Conservation (phyloP, 805 yeast genomes). For the Cyberlindnera nakhonratchasimensis region DNA sequence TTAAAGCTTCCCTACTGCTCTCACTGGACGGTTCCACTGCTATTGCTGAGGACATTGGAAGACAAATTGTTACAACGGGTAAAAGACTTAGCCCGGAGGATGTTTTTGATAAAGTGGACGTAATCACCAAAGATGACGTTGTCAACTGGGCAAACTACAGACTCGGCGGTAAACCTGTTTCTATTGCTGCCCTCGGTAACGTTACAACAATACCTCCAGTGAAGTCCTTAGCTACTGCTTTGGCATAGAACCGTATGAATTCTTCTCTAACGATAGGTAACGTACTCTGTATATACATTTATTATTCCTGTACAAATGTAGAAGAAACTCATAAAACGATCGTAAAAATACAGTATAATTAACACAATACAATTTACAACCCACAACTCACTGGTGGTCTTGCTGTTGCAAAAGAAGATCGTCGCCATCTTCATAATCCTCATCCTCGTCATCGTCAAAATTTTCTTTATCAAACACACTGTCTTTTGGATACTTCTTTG, state of each 20-base stretch:
- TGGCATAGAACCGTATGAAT: slow-evolving; percentile 9
- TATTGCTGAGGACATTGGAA: slow-evolving; percentile 95
- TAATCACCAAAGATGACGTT: slow-evolving; percentile 75
- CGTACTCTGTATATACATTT: neutral
- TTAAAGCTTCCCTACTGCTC: slow-evolving; percentile 85
- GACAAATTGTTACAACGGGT: slow-evolving; percentile 96
- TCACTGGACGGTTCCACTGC: slow-evolving; percentile 95
- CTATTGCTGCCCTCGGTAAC: slow-evolving; percentile 90
- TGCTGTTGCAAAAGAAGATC: slow-evolving; percentile 27
- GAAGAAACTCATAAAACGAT: neutral
- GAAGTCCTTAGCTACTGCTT: slow-evolving; percentile 48
- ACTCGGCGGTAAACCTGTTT: slow-evolving; percentile 72
- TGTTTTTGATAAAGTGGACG: slow-evolving; percentile 61
- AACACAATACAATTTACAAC: neutral
- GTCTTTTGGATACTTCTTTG: slow-evolving; percentile 24
- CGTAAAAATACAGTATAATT: neutral
- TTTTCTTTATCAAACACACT: slow-evolving; percentile 24
- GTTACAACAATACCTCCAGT: slow-evolving; percentile 68
- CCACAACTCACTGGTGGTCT: slow-evolving; percentile 15
- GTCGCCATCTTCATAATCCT: slow-evolving; percentile 32
- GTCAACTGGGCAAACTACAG: slow-evolving; percentile 85
- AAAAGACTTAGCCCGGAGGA: slow-evolving; percentile 45
- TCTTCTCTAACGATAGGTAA: neutral
- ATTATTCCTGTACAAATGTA: neutral
- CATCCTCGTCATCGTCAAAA: slow-evolving; percentile 31